These are phyloP conservation scores for Mortierella sp. DNA, from an alignment of 371 early-diverging fungal genomes.

Conservation along the genomic window DNA sequence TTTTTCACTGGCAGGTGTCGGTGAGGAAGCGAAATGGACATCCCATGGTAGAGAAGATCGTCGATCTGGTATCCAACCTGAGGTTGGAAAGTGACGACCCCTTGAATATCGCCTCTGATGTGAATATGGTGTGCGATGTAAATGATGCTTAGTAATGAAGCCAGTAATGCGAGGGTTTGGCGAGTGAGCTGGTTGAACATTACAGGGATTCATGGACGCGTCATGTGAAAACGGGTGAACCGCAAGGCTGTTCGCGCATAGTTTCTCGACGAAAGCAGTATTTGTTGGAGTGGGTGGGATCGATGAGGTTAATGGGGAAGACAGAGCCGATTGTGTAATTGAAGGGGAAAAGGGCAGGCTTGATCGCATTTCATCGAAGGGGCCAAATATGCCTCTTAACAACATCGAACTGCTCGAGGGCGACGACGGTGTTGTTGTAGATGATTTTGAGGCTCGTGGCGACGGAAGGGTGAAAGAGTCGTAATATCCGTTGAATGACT, in stretches of 20 bases:
- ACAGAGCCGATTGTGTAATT: neutral
- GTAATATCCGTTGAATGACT: neutral
- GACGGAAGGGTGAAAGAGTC: slow-evolving; percentile 25
- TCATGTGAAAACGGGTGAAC: slow-evolving; percentile 8
- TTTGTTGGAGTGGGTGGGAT: slow-evolving; percentile 31
- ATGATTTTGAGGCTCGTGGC: too few relatives aligned
- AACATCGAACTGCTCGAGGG: too few relatives aligned
- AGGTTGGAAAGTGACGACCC: neutral
- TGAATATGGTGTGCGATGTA: neutral
- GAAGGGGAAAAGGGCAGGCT: slow-evolving; percentile 1
- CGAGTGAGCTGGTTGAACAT: neutral
- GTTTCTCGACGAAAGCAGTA: slow-evolving; percentile 1
- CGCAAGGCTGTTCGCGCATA: neutral
- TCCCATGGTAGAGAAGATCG: slow-evolving; percentile 28
- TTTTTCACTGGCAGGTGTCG: neutral
- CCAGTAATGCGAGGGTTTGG: neutral
- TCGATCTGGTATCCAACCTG: slow-evolving; percentile 10
- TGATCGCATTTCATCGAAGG: too few relatives aligned
- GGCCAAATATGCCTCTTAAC: too few relatives aligned
- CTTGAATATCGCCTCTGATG: too few relatives aligned
- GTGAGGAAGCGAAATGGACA: slow-evolving; percentile 8
- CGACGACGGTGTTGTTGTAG: neutral
- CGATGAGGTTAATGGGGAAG: neutral
- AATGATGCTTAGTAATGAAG: neutral
- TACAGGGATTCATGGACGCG: neutral